Percentiles rank a stretch among this genome's conserved stretches.
Evolutionary conservation across 2,329 filamentous ascomycete species (phyloP).

Genomic region (Dothideomycetes sp.): DNA sequence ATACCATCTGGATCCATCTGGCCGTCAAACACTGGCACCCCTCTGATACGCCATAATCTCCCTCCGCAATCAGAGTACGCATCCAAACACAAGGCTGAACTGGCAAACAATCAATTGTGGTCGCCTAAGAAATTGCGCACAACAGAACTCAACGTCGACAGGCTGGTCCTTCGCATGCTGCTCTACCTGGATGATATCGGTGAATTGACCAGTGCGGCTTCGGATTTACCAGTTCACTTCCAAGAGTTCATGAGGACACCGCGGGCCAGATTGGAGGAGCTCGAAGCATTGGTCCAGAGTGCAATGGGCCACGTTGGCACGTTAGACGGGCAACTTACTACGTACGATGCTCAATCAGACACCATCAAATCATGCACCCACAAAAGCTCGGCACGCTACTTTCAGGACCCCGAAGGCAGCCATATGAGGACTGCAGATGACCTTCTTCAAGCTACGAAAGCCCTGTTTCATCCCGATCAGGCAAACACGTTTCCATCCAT

Average conservation of each 20-base stretch:
- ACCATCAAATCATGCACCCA: background rate
- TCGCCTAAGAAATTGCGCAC: slow-evolving; percentile 31
- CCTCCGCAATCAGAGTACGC: slow-evolving; percentile 37
- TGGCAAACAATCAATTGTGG: slow-evolving; percentile 22
- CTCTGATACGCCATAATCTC: slow-evolving; percentile 20
- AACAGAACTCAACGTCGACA: slow-evolving; percentile 28
- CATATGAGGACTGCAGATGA: slow-evolving; percentile 17
- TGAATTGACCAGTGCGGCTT: slow-evolving; percentile 11
- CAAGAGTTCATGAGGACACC: slow-evolving; percentile 1
- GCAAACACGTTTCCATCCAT: background rate
- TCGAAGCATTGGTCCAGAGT: background rate
- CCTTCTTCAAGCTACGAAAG: slow-evolving; percentile 15
- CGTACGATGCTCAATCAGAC: background rate
- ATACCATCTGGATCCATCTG: slow-evolving; percentile 14
- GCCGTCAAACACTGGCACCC: slow-evolving; percentile 29
- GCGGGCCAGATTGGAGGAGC: background rate
- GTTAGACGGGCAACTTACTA: background rate
- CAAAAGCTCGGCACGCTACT: slow-evolving; percentile 16
- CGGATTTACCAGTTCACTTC: slow-evolving; percentile 17
- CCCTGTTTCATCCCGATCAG: slow-evolving; percentile 12
- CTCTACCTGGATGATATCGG: slow-evolving; percentile 13
- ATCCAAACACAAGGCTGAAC: slow-evolving; percentile 18
- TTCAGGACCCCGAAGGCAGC: slow-evolving; percentile 26
- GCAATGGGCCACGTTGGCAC: background rate
- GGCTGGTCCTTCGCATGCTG: slow-evolving; percentile 27